Evolutionary conservation across 108 stramenopile species (phyloP), one percentile per base, ranked within the genome.

Genomic region (Chaetoceros muelleri): DNA sequence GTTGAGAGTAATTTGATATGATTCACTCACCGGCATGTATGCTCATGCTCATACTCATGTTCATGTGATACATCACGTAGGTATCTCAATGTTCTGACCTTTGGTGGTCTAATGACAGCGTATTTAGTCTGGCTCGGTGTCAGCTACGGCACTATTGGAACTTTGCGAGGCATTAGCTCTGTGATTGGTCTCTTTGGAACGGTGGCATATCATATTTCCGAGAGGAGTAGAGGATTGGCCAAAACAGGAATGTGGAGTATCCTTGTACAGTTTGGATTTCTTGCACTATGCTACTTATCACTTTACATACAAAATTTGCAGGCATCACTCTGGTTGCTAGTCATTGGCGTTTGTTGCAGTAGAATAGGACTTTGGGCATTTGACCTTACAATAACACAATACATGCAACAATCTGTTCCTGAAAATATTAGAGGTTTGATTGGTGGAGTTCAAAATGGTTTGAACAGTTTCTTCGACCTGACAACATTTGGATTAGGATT

Each of bases 301-400:
- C 52, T 74, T 16, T 78, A 63, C 47, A 28, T 78, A 0, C 50
- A 53, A 17, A 58, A 71, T 55, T 48, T 25, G 27, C 28, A 26
- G 8, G 22, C 46, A 8, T 75, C 73, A 28, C 27, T 71, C 3
- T 46, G 40, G 0, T 46, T 85, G 66, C 54, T 85, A 19, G 58
- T 85, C 31, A 63, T 19, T 2, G 80, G 84, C 18, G 84, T 85
- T 10, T 76, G 72, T 58, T 40, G 60, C 3, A 76, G 74, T 61
- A 73, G 84, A 2, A 58, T 81, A 2, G 84, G 84, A 16, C 61
- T 85, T 1, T 85, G 84, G 84, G 75, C 73, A 1, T 81, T 85
- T 64, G 84, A 85, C 53, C 70, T 85, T 18, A 34, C 75, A 7
- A 65, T 85, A 20, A 75, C 78, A n/a, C 84, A 85, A 52, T 56